Conservation (phyloP, 2,329 filamentous ascomycete genomes). For the Orbilia ellipsospora region DNA sequence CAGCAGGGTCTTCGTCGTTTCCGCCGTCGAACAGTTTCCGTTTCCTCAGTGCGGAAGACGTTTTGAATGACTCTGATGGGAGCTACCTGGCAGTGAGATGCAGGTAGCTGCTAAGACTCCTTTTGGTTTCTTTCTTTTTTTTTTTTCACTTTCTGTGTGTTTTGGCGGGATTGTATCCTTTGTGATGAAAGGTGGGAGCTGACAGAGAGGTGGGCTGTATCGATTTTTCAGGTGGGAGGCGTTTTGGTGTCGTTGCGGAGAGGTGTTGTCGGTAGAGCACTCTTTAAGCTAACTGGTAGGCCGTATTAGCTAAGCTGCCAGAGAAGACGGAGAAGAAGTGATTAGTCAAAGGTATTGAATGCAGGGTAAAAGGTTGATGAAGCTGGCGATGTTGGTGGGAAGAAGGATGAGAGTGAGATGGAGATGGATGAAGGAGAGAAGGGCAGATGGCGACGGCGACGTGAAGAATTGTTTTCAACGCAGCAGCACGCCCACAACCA, state of each 20-base stretch:
- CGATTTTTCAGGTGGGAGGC: too few species aligned
- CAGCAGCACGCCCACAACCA: not conserved
- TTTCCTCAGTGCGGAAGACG: constrained; percentile 56
- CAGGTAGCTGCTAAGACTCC: constrained; percentile 46
- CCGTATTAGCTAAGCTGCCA: too few species aligned
- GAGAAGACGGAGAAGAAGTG: not conserved
- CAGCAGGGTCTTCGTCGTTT: constrained; percentile 42
- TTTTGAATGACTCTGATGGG: constrained; percentile 41
- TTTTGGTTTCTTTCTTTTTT: constrained; percentile 9
- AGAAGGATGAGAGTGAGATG: not conserved
- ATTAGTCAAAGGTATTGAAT: not conserved
- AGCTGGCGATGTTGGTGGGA: not conserved
- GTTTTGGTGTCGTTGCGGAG: too few species aligned
- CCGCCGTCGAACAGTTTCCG: constrained; percentile 54
- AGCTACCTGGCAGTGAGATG: constrained; percentile 50
- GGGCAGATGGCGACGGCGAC: not conserved
- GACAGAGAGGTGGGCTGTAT: not conserved
- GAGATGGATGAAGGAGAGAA: not conserved
- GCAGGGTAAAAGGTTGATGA: not conserved
- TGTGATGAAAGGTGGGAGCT: not conserved
- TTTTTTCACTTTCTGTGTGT: too few species aligned
- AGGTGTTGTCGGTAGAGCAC: too few species aligned
- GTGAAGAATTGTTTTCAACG: not conserved
- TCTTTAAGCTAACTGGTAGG: too few species aligned
- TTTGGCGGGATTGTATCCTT: not conserved